Base-by-base conservation (phyloP, 2,329 filamentous ascomycete species). In the Plenodomus tracheiphilus region DNA sequence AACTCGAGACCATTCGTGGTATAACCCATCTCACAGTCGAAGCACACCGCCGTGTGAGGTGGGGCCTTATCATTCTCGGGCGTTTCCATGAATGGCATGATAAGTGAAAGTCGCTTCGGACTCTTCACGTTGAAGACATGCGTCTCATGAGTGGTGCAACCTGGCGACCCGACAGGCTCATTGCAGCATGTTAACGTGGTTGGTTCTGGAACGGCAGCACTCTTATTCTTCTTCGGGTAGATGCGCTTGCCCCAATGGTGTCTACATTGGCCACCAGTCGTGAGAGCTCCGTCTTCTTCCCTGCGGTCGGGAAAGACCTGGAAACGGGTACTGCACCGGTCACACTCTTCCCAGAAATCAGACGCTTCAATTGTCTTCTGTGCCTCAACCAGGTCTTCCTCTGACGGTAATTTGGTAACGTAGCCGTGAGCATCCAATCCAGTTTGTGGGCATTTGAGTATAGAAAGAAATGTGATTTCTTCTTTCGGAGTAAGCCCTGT, bases 21-120 rank as follows among this genome's bases (percentile, higher is more conserved):
- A 67, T 96, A 97, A 4, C 89, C 90, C 94, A 99, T 99, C 69
- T 99, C 94, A 64, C 94, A 97, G 70, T 99, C 94, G 63, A 99
- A 93, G 56, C 85, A 88, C 10, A 97, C 85, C 2, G 88, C 89
- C 30, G 82, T 82, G 1, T 65, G 41, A 28, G 57, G 54, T 3
- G 63, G 54, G 1, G 60, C 65, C 11, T 74, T 62, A 1, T 76
- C 69, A 57, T 91, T 91, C 11, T 79, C 73, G 0, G 92, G 92
- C 0, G 94, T 97, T 53, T 83, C 74, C 47, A 84, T 81, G 69
- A 95, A 99, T 43, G 93, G 91, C 62, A 95, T 80, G 2, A 93
- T 75, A 0, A 85, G 77, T 0, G 91, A 91, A 20, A 99, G 79
- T 18, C 91, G 81, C 56, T 89, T 91, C 1, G 84, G 76, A 49